These are phyloP conservation scores for Rhodamnia rubescens DNA, from an alignment of 345 rosid species.

Conservation along the genomic window DNA sequence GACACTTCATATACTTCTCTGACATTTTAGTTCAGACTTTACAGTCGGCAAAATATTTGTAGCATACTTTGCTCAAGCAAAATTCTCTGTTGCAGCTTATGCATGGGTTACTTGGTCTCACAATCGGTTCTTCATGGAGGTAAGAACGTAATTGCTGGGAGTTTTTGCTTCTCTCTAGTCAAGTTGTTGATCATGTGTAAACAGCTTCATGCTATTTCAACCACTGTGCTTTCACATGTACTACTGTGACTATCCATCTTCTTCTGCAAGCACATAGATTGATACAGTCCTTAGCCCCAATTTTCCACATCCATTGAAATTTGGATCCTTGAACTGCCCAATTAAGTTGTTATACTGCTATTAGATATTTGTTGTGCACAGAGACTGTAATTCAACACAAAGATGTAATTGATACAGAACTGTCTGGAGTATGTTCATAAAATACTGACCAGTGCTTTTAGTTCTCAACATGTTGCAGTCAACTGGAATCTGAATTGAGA, in stretches of 20 bases:
- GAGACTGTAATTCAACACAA: background rate
- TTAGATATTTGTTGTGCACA: background rate
- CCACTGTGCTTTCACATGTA: background rate
- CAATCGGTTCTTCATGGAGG: slow-evolving; percentile 91
- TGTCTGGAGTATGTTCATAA: background rate
- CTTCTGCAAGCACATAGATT: background rate
- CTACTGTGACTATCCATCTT: background rate
- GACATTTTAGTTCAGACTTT: background rate
- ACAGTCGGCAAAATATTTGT: background rate
- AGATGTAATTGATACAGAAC: background rate
- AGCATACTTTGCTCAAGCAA: background rate
- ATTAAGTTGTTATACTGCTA: background rate
- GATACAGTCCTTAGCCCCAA: background rate
- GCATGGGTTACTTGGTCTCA: slow-evolving; percentile 77
- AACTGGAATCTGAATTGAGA: background rate
- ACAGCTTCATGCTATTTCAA: background rate
- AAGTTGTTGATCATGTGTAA: background rate
- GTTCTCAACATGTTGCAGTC: background rate
- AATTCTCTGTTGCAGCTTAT: slow-evolving; percentile 43
- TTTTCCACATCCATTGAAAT: background rate
- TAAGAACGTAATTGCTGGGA: slow-evolving; percentile 4
- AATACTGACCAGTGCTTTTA: background rate
- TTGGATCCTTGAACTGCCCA: background rate
- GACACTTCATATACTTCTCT: background rate
- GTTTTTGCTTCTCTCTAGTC: background rate